phyloP scores from a whole-genome alignment of 129 eudicot genomes.

The Centrapalus pauciflorus region DNA sequence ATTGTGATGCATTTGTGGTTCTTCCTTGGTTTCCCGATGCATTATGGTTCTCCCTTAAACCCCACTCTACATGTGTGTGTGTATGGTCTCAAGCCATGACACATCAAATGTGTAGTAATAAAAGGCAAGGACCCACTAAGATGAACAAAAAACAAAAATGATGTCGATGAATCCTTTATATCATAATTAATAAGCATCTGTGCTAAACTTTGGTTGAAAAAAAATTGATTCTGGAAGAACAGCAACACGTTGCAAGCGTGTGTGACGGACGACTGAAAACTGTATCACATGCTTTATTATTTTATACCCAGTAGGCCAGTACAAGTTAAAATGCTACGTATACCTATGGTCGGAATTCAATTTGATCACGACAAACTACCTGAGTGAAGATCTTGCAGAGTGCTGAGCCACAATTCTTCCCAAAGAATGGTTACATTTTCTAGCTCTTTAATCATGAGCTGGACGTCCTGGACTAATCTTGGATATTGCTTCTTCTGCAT shows the following conservation, averaged over 20 bases:
- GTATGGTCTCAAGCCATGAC: not conserved
- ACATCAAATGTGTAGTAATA: not conserved
- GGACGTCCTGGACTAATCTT: slow-evolving; percentile 77
- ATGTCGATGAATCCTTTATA: not conserved
- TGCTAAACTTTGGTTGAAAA: not conserved
- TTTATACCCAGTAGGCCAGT: not conserved
- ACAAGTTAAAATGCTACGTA: not conserved
- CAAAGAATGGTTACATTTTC: slow-evolving; percentile 96
- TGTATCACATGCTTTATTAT: not conserved
- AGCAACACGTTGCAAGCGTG: not conserved
- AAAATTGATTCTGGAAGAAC: not conserved
- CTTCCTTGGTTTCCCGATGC: no score
- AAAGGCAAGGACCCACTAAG: not conserved
- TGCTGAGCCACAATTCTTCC: slow-evolving; percentile 99
- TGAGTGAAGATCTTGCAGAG: slow-evolving; percentile 98
- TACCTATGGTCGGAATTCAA: not conserved
- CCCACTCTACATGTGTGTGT: not conserved
- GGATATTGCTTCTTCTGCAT: slow-evolving; percentile 93
- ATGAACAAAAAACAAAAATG: not conserved
- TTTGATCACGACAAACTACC: slow-evolving; percentile 37
- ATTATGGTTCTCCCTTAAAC: no score
- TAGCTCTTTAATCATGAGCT: slow-evolving; percentile 89
- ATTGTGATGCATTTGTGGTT: no score
- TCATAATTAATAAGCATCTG: not conserved
- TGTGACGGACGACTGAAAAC: not conserved